Base-by-base conservation (phyloP, 1,139 yeast species). In the Blastobotrys persicus region DNA sequence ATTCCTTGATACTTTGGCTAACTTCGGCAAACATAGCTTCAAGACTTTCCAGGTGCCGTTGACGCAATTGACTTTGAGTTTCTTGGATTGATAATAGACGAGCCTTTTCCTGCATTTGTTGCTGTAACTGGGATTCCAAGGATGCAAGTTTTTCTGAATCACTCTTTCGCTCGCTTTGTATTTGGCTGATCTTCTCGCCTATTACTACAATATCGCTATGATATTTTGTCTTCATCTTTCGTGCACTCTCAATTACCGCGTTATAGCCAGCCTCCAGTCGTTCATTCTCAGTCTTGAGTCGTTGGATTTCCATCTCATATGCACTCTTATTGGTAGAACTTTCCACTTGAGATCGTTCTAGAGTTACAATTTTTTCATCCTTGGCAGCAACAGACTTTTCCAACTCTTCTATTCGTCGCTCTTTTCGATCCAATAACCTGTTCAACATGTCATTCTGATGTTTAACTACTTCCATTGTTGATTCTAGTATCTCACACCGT, bases 401-500 rank as follows among this genome's bases (percentile, higher is more conserved):
- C 19, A 60, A 44, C 38, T 59, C 62, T 13, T 48, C 41, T n/a
- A 59, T 56, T 28, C 59, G 53, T n/a, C 65, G 57, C 44, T 64
- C 67, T 42, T 63, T 59, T 13, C 65, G 56, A 11, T 48, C 54
- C 34, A 64, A 47, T 44, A 62, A 48, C 12, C 59, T 50, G 46
- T 55, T 60, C 32, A 63, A 56, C 46, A 57, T 60, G 11, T 57
- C 61, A 33, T 57, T 58, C 48, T 63, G 67, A 38, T 62, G 65
- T 46, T 56, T 54, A 19, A 62, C 53, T n/a, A 59, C 58, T 34
- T 57, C 61, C 31, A 57, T 46, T 11, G 60, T 58, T 4, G 59
- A 49, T 42, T 57, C 65, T 31, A 59, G 48, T 26, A 57, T 54
- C 34, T 61, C 63, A 45, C 58, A 55, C 12, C 63, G 52, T 37